Percentiles rank a stretch among this genome's conserved stretches.
phyloP scores from a whole-genome alignment of 805 yeast species.

The Metschnikowia amazonensis region DNA sequence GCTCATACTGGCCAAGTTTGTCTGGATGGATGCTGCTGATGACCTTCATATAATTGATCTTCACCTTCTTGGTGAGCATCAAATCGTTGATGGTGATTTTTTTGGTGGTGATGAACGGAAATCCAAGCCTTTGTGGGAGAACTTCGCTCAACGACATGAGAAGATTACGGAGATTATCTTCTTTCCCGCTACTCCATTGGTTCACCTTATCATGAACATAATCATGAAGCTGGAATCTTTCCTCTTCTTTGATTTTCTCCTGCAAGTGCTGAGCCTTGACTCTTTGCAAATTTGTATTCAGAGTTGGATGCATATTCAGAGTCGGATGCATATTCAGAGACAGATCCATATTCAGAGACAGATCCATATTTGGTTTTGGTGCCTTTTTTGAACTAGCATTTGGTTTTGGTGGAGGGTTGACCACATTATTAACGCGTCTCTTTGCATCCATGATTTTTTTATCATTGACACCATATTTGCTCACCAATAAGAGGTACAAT shows the following conservation, averaged over 20 bases:
- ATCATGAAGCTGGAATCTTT: constrained; percentile 58
- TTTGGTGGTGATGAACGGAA: constrained; percentile 27
- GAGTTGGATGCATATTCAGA: neutral
- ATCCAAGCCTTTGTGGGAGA: constrained; percentile 42
- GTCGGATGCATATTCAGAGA: too few relatives aligned
- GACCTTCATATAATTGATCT: constrained; percentile 77
- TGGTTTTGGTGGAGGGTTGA: constrained; percentile 52
- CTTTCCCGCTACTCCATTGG: constrained; percentile 71
- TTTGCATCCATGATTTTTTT: constrained; percentile 73
- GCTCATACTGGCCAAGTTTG: constrained; percentile 58
- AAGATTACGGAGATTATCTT: constrained; percentile 74
- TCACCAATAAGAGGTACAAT: constrained; percentile 58
- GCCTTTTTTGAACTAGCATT: constrained; percentile 10
- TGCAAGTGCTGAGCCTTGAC: constrained; percentile 33
- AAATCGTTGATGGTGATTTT: constrained; percentile 64
- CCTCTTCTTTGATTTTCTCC: constrained; percentile 14
- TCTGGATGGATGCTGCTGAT: constrained; percentile 81
- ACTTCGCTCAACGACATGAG: constrained; percentile 65
- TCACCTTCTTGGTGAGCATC: constrained; percentile 86
- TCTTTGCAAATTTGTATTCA: constrained; percentile 24
- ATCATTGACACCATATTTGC: constrained; percentile 58
- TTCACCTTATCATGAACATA: constrained; percentile 50
- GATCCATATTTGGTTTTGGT: constrained; percentile 5
- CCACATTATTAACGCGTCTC: constrained; percentile 65
- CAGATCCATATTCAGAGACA: constrained; percentile 5